Conservation (phyloP, 1,139 yeast genomes). For the Saccharomyces hybrid region DNA sequence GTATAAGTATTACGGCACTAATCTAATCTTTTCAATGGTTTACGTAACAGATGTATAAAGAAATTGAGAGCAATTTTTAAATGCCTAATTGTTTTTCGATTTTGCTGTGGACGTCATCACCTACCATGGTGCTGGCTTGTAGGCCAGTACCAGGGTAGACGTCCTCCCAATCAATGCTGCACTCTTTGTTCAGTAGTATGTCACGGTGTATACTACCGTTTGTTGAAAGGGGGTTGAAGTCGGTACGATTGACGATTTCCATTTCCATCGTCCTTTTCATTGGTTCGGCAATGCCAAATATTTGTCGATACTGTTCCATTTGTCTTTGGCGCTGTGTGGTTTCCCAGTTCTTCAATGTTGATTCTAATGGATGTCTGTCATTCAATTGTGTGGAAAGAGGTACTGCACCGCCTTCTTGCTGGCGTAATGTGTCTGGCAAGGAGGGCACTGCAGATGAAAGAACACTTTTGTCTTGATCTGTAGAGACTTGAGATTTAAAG, state of each 20-base stretch:
- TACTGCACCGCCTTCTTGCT: constrained; percentile 29
- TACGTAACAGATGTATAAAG: not conserved
- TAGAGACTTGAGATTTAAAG: constrained; percentile 21
- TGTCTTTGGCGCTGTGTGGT: constrained; percentile 60
- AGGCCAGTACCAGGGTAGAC: constrained; percentile 45
- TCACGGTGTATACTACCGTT: constrained; percentile 54
- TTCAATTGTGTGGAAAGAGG: constrained; percentile 59
- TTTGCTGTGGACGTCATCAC: constrained; percentile 57
- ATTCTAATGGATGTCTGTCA: constrained; percentile 81
- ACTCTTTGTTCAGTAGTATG: constrained; percentile 68
- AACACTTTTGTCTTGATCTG: constrained; percentile 11
- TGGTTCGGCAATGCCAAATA: constrained; percentile 80
- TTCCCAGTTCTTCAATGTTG: constrained; percentile 73
- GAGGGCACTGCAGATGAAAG: constrained; percentile 23
- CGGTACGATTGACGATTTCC: constrained; percentile 63
- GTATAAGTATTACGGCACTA: not conserved
- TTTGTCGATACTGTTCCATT: constrained; percentile 69
- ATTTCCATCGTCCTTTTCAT: constrained; percentile 81
- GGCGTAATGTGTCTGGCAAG: constrained; percentile 31
- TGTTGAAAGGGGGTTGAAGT: constrained; percentile 55
- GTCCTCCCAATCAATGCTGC: constrained; percentile 88
- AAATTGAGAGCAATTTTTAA: constrained; percentile 25
- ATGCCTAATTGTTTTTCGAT: constrained; percentile 61
- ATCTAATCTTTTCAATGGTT: not conserved
- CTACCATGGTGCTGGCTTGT: constrained; percentile 18